Evolutionary conservation across 2,329 filamentous ascomycete species (phyloP), one percentile per base, ranked within the genome.

Genomic region (Fusarium pseudocircinatum): DNA sequence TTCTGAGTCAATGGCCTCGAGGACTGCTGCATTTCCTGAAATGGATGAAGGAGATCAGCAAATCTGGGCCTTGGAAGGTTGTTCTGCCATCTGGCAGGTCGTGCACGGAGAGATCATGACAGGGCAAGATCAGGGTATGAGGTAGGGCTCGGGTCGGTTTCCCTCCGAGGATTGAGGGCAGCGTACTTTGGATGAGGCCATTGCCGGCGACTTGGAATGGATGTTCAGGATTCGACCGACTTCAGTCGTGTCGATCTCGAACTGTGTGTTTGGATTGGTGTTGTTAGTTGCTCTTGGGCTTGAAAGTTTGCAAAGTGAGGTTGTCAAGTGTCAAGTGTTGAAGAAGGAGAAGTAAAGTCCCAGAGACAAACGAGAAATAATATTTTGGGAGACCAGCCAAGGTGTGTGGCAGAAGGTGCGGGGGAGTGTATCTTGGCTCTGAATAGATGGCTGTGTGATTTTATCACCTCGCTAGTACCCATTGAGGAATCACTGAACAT

Each of bases 1-100:
- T 90, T 85, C 79, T 90, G 90, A 81, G 87, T 87, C 81, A 93
- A 87, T 83, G 92, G 91, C 83, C 92, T 89, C 79, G 90, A 89
- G 76, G 90, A 86, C 80, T 90, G 86, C 81, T 88, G 88, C 81
- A 90, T 89, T 85, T 91, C 90, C 90, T 92, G 82, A 76, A 72
- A 69, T 75, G 78, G 73, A 69, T 54, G 67, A 75, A 72, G 74
- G 68, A 73, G 67, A 79, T 81, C 80, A 82, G 81, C 78, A 79
- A 74, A 81, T 79, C 75, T 79, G 79, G 75, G 75, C 75, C 77
- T 79, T 75, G 72, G 72, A 72, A 72, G 74, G 74, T 78, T 78
- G 68, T 67, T 61, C 40, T 61, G 68, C 79, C 79, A 78, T 78
- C 77, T 77, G 75, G 78, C 75, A 76, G 71, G 72, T 73, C 74